Conservation (phyloP, 352 stramenopile genomes). For the Globisporangium barbulae region DNA sequence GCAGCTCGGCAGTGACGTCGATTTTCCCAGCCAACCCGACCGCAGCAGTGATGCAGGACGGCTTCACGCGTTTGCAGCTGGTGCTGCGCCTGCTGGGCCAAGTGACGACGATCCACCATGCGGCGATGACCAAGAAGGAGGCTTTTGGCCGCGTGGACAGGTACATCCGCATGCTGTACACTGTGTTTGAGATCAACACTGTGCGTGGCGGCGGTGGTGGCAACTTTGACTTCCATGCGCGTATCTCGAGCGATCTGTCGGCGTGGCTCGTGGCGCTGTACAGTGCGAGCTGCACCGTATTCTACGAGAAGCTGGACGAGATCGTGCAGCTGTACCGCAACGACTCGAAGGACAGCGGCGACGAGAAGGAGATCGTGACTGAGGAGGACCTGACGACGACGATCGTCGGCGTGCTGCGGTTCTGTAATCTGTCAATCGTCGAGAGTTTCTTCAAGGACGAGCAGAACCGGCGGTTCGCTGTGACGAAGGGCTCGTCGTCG, state of each 20-base stretch:
- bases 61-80: slow-evolving; percentile 67
- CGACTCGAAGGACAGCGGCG: slow-evolving; percentile 9
- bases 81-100: slow-evolving; percentile 55
- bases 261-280: slow-evolving; percentile 71
- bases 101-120: slow-evolving; percentile 67
- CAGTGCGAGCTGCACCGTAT: slow-evolving; percentile 61
- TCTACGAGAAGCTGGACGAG: slow-evolving; percentile 84
- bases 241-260: slow-evolving; percentile 36
- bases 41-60: slow-evolving; percentile 69
- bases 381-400: slow-evolving; percentile 65
- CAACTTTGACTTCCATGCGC: slow-evolving; percentile 1
- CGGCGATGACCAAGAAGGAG: slow-evolving; percentile 35
- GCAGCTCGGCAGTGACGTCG: slow-evolving; percentile 1
- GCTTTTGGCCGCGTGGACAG: slow-evolving; percentile 47
- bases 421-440: slow-evolving; percentile 79
- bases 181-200: slow-evolving; percentile 47
- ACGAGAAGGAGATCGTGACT: slow-evolving; percentile 22
- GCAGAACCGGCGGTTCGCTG: slow-evolving; percentile 12
- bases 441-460: slow-evolving; percentile 66
- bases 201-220: not conserved
- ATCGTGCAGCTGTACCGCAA: slow-evolving; percentile 66
- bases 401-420: slow-evolving; percentile 56
- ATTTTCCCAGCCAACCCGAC: slow-evolving; percentile 44
- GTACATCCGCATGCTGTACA: slow-evolving; percentile 52
- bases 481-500: slow-evolving; percentile 18